phyloP scores from a whole-genome alignment of 345 rosid species.

The Linum tenue region DNA sequence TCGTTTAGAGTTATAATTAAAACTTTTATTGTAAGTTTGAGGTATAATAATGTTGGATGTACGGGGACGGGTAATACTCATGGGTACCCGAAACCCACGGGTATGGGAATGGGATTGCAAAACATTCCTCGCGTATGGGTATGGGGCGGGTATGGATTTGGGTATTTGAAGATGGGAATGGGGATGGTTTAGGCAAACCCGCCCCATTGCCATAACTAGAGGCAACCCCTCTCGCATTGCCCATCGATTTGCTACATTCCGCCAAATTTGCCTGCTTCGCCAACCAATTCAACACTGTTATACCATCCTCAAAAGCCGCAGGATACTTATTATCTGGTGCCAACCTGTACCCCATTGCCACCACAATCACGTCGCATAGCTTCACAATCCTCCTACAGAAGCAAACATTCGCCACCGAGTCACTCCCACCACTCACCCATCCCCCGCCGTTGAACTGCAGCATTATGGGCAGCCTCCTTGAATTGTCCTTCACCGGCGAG shows the following conservation, averaged over 20 bases:
- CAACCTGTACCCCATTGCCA: conserved; percentile 84
- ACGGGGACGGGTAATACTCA: no score
- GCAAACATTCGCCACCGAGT: conserved; percentile 76
- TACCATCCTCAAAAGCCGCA: conserved; percentile 77
- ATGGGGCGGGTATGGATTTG: no score
- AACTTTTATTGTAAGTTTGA: no score
- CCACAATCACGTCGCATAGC: conserved; percentile 74
- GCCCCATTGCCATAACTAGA: no score
- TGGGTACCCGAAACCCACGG: no score
- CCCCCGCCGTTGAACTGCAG: conserved; percentile 96
- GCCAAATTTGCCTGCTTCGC: conserved; percentile 96
- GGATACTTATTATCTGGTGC: conserved; percentile 88
- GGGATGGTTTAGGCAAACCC: no score
- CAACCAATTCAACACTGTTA: conserved; percentile 77
- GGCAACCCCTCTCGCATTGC: conserved; percentile 31
- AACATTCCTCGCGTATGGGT: no score
- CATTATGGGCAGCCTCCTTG: conserved; percentile 57
- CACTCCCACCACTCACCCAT: conserved; percentile 90
- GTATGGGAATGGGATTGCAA: no score
- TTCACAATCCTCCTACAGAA: conserved; percentile 75
- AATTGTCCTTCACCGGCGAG: conserved; percentile 37
- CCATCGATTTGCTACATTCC: conserved; percentile 70
- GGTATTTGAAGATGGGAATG: no score
- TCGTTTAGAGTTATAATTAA: no score
- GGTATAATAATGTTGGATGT: no score